Evolutionary conservation across 192 early-diverging fungal genomes (phyloP).

Genomic region (Pecoramyces ruminantium): DNA sequence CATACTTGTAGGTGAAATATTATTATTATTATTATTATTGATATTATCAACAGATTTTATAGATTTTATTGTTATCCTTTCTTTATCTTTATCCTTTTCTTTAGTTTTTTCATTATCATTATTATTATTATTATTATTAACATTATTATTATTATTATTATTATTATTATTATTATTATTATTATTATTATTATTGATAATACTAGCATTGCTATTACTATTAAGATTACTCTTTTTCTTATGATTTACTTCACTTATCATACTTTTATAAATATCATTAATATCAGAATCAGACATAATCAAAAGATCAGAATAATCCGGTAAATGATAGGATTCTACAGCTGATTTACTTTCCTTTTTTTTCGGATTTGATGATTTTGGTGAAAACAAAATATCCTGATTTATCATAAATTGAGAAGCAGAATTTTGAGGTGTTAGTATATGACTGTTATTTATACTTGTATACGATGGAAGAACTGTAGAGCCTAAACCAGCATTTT

Average conservation of each 20-base stretch:
- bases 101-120: too few species aligned
- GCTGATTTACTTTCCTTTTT: too few species aligned
- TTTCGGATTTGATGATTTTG: background rate
- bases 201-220: too few species aligned
- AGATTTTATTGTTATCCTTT: too few species aligned
- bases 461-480: background rate
- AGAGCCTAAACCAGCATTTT: background rate
- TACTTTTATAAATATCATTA: background rate
- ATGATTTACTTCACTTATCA: background rate
- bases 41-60: background rate
- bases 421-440: background rate
- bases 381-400: background rate
- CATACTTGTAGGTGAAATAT: background rate
- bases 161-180: too few species aligned
- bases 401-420: background rate
- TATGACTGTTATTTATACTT: background rate
- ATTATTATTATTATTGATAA: too few species aligned
- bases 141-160: too few species aligned
- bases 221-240: background rate
- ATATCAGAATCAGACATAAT: background rate
- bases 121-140: too few species aligned
- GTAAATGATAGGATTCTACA: background rate
- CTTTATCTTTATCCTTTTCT: too few species aligned
- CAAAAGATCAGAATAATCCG: background rate
- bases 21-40: background rate